Conservation (phyloP, 179 eudicot genomes). For the Silene vulgaris region DNA sequence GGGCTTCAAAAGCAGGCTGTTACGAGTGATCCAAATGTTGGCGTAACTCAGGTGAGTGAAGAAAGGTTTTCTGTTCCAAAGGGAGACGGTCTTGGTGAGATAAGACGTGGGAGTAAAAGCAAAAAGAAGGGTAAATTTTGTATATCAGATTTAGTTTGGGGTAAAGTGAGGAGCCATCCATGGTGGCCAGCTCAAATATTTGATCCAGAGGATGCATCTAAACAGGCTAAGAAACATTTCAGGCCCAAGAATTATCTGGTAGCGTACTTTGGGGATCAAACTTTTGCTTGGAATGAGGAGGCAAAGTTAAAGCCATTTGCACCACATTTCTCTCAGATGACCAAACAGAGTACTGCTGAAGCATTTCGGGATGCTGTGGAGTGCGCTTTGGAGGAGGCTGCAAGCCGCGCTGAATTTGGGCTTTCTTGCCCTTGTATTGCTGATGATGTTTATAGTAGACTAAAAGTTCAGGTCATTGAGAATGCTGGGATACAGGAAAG, state of each 20-base stretch:
- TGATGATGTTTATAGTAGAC: constrained; percentile 25
- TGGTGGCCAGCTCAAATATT: constrained; percentile 41
- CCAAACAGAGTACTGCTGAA: constrained; percentile 28
- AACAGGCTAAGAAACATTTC: constrained; percentile 27
- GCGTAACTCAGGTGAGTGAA: background rate
- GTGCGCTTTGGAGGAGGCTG: constrained; percentile 37
- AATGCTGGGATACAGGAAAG: constrained; percentile 29
- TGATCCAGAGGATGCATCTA: constrained; percentile 30
- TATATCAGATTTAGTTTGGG: constrained; percentile 34
- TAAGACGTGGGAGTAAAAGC: constrained; percentile 6
- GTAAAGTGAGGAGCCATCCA: constrained; percentile 40
- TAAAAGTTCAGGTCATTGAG: constrained; percentile 28
- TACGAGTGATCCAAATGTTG: background rate
- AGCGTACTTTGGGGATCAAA: constrained; percentile 36
- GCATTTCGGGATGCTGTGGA: constrained; percentile 33
- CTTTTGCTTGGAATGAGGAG: constrained; percentile 34
- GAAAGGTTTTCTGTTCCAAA: background rate
- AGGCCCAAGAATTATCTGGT: constrained; percentile 29
- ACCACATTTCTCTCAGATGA: constrained; percentile 30
- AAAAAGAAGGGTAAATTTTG: constrained; percentile 22
- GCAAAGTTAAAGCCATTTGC: constrained; percentile 32
- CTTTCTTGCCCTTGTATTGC: constrained; percentile 33
- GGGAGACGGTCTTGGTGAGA: constrained; percentile 17
- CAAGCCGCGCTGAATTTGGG: constrained; percentile 35
- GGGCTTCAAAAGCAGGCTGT: constrained; percentile 2